A percentile compares a stretch with the other conserved stretches of the same genome.
Evolutionary conservation across 257 asterid genomes (phyloP).

Genomic region (Nyctanthes arbortristis): DNA sequence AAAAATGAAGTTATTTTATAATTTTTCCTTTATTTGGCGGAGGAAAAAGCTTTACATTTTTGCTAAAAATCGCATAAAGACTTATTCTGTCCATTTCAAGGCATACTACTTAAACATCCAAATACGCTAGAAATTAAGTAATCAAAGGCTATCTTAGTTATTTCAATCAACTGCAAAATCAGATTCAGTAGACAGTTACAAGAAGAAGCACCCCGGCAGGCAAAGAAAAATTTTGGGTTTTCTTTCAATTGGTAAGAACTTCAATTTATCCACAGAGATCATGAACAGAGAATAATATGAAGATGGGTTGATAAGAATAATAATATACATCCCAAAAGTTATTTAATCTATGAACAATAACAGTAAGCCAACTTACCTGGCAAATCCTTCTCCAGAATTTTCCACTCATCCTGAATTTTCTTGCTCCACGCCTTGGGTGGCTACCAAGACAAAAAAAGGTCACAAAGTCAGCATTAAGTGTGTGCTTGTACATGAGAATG

Average conservation of each 20-base stretch:
- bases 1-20: background rate
- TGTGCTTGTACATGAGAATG: background rate
- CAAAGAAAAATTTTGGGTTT: background rate
- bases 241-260: background rate
- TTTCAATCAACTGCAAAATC: background rate
- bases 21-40: background rate
- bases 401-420: conserved; percentile 66
- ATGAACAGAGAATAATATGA: background rate
- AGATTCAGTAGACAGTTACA: background rate
- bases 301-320: background rate
- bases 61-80: background rate
- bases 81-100: background rate
- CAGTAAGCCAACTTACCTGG: conserved; percentile 43
- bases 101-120: background rate
- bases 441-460: conserved; percentile 31
- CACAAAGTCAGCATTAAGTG: background rate
- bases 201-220: background rate
- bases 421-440: conserved; percentile 52
- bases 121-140: background rate
- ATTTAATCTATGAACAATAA: background rate
- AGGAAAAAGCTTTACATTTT: background rate
- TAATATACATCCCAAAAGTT: background rate
- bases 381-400: conserved; percentile 52
- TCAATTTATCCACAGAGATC: background rate
- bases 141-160: background rate